Conservation (phyloP, 495 filamentous ascomycete genomes). For the Opeltia flavorubescens region DNA sequence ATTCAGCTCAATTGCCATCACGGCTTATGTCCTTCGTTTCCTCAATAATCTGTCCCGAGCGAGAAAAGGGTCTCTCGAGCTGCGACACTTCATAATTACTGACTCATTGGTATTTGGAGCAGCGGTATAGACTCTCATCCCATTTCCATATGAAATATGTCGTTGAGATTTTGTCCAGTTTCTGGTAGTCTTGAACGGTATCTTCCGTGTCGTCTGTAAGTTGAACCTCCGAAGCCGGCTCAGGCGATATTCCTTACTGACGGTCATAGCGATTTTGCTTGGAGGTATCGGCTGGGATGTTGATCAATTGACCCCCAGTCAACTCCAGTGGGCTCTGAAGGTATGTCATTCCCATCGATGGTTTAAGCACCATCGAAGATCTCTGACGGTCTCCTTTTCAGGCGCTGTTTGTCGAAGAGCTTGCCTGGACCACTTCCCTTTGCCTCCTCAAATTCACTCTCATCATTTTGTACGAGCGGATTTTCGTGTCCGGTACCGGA, state of each 20-base stretch:
- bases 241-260: not conserved
- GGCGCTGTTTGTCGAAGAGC: slow-evolving; percentile 6
- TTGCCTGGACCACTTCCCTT: slow-evolving; percentile 9
- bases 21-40: slow-evolving; percentile 3
- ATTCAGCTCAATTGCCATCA: slow-evolving; percentile 1
- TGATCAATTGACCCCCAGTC: slow-evolving; percentile 2
- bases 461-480: slow-evolving; percentile 2
- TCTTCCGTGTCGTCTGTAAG: slow-evolving; percentile 6
- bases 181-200: slow-evolving; percentile 3
- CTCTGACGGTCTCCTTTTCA: not conserved
- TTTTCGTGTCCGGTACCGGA: slow-evolving; percentile 2
- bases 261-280: slow-evolving; percentile 1
- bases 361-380: not conserved
- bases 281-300: slow-evolving; percentile 7
- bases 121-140: not conserved
- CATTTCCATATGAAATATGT: not conserved
- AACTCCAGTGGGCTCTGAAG: slow-evolving; percentile 4
- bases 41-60: slow-evolving; percentile 3
- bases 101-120: slow-evolving; percentile 4
- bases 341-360: not conserved
- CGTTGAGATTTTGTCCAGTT: not conserved
- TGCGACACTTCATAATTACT: slow-evolving; percentile 2
- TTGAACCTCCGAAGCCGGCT: not conserved
- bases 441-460: slow-evolving; percentile 8
- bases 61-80: not conserved